phyloP scores from a whole-genome alignment of 2,329 filamentous ascomycete genomes.

The Colletotrichum cordylinicola region DNA sequence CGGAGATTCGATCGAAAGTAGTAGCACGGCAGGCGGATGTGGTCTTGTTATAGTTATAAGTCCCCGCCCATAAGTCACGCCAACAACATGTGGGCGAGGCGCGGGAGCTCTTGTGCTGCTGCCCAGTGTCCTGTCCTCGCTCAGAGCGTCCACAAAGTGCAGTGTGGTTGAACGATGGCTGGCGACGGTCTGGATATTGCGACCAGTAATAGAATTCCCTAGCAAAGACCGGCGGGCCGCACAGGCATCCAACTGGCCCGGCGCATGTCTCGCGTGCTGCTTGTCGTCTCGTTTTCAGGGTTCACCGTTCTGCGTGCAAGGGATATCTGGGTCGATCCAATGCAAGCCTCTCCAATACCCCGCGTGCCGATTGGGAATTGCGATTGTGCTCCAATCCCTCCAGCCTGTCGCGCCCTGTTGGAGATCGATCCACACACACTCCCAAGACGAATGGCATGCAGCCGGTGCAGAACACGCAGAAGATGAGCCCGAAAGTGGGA shows the following conservation, averaged over 20 bases:
- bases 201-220: slow-evolving; percentile 18
- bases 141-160: slow-evolving; percentile 2
- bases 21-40: neutral
- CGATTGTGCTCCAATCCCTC: neutral
- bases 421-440: slow-evolving; percentile 20
- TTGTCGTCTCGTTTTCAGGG: slow-evolving; percentile 22
- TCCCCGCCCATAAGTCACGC: neutral
- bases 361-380: slow-evolving; percentile 22
- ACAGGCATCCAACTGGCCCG: slow-evolving; percentile 19
- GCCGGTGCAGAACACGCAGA: slow-evolving; percentile 5
- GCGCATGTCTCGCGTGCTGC: slow-evolving; percentile 18
- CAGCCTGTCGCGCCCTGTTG: neutral
- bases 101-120: neutral
- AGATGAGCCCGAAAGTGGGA: neutral
- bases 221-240: slow-evolving; percentile 15
- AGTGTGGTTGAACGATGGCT: slow-evolving; percentile 16
- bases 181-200: slow-evolving; percentile 8
- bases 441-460: neutral
- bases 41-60: neutral
- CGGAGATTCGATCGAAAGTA: neutral
- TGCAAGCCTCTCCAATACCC: slow-evolving; percentile 22
- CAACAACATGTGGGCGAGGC: neutral
- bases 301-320: slow-evolving; percentile 20
- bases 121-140: neutral
- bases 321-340: slow-evolving; percentile 19